Percentiles rank a stretch among this genome's conserved stretches.
phyloP scores from a whole-genome alignment of 345 rosid genomes.

The Gossypium herbaceum region DNA sequence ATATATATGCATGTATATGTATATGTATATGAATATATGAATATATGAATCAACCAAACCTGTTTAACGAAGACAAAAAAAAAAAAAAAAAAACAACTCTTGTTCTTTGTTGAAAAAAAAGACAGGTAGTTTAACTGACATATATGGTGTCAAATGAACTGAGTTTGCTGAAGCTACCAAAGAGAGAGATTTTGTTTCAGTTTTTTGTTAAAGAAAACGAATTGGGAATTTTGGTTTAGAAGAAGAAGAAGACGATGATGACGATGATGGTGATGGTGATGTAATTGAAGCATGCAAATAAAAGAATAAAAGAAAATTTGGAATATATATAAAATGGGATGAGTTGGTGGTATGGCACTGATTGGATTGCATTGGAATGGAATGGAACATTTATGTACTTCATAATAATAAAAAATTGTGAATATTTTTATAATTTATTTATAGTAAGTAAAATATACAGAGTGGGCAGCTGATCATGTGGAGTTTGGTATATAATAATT shows the following conservation, averaged over 20 bases:
- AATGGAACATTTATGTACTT: background rate
- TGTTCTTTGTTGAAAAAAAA: background rate
- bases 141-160: background rate
- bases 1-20: too few relatives aligned
- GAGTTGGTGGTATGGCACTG: background rate
- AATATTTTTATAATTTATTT: background rate
- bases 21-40: too few relatives aligned
- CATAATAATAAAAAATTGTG: background rate
- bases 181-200: background rate
- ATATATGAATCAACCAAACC: background rate
- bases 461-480: background rate
- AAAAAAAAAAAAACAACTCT: background rate
- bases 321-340: background rate
- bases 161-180: background rate
- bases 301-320: background rate
- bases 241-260: background rate
- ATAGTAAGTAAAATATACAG: background rate
- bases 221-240: background rate
- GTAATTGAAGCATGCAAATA: background rate
- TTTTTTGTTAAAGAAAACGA: background rate
- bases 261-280: too few relatives aligned
- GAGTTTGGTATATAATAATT: background rate
- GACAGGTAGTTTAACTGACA: background rate
- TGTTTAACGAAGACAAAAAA: background rate
- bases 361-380: background rate